Evolutionary conservation across 352 stramenopile species (phyloP).

Genomic region (Globisporangium nodosum): DNA sequence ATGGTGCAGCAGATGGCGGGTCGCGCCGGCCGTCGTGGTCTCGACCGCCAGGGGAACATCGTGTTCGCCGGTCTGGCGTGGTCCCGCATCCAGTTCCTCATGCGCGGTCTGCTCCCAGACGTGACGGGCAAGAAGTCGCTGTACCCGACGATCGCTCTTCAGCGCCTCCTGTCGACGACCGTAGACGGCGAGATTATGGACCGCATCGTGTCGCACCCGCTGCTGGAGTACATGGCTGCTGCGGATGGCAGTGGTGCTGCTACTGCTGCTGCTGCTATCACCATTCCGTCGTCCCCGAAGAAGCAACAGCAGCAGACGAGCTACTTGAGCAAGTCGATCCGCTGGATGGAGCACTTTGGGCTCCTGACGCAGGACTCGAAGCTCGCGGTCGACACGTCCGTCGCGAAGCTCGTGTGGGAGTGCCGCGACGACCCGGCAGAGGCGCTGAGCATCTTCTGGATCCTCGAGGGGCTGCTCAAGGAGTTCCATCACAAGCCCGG

Average conservation of each 20-base stretch:
- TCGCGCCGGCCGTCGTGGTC: slow-evolving; percentile 94
- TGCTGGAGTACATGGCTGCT: slow-evolving; percentile 67
- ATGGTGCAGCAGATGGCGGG: slow-evolving; percentile 99
- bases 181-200: slow-evolving; percentile 89
- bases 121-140: slow-evolving; percentile 90
- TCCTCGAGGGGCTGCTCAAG: slow-evolving; percentile 66
- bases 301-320: slow-evolving; percentile 28
- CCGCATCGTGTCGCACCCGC: slow-evolving; percentile 77
- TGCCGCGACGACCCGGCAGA: slow-evolving; percentile 77
- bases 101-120: slow-evolving; percentile 93
- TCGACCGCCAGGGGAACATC: slow-evolving; percentile 97
- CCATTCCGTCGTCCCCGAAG: slow-evolving; percentile 12
- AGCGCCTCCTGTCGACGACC: slow-evolving; percentile 89
- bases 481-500: slow-evolving; percentile 85
- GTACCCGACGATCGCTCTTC: slow-evolving; percentile 92
- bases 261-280: slow-evolving; percentile 10
- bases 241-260: slow-evolving; percentile 8
- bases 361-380: slow-evolving; percentile 67
- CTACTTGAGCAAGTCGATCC: slow-evolving; percentile 86
- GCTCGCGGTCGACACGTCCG: slow-evolving; percentile 63
- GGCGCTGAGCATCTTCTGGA: slow-evolving; percentile 76
- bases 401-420: slow-evolving; percentile 81
- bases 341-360: slow-evolving; percentile 90
- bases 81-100: slow-evolving; percentile 95
- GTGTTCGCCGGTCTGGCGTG: slow-evolving; percentile 95